A percentile compares a stretch with the other conserved stretches of the same genome.
phyloP scores from a whole-genome alignment of 495 filamentous ascomycete genomes.

The Platismatia glauca region DNA sequence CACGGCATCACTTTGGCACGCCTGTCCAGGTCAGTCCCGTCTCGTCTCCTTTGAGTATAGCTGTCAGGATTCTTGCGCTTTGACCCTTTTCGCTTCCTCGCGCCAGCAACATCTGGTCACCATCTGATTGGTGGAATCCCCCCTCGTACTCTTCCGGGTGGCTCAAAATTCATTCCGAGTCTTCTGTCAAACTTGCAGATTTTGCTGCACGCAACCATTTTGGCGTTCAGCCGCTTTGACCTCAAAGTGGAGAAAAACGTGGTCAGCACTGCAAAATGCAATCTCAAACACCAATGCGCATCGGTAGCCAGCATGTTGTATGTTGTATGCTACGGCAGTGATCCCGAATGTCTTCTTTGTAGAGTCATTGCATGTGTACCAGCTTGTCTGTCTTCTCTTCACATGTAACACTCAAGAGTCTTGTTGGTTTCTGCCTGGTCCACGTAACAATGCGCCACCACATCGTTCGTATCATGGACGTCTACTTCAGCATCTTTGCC shows the following conservation, averaged over 20 bases:
- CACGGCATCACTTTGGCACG: background rate
- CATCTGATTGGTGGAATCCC: background rate
- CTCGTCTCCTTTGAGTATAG: background rate
- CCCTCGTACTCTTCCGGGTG: background rate
- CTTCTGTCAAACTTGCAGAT: constrained; percentile 3
- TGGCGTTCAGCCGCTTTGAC: background rate
- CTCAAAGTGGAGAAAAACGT: background rate
- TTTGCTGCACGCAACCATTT: background rate
- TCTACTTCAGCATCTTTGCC: background rate
- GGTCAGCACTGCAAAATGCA: too few species aligned
- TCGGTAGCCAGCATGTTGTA: too few species aligned
- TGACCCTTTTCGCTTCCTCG: background rate
- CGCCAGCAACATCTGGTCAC: background rate
- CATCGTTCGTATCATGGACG: background rate
- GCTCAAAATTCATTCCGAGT: background rate
- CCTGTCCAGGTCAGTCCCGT: background rate
- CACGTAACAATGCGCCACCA: background rate
- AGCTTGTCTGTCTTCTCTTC: background rate
- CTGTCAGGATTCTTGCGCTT: background rate
- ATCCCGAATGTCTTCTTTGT: background rate
- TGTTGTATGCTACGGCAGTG: background rate
- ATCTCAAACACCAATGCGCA: background rate
- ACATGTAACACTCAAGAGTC: background rate
- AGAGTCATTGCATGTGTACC: background rate
- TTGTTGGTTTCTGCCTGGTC: background rate